Conservation (phyloP, 768 basidiomycete species). For the Lactarius tabidus region DNA sequence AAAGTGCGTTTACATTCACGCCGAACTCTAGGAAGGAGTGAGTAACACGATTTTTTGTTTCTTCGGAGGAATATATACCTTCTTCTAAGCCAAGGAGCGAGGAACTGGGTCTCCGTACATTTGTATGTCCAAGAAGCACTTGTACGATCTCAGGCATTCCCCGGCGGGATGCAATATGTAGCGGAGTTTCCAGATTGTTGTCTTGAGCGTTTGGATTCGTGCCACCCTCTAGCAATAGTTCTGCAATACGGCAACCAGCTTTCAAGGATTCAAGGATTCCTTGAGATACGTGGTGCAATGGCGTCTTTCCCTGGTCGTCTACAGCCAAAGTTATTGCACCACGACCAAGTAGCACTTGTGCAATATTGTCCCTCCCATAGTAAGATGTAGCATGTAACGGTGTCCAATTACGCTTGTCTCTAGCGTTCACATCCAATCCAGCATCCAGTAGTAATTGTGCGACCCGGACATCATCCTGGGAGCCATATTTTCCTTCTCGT, state of each 20-base stretch:
- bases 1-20: neutral
- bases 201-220: too few relatives aligned
- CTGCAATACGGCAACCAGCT: neutral
- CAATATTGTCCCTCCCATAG: too few relatives aligned
- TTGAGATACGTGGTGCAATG: neutral
- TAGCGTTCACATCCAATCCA: neutral
- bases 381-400: too few relatives aligned
- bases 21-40: neutral
- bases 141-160: neutral
- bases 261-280: neutral
- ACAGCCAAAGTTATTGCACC: neutral
- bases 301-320: rapidly evolving
- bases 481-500: neutral
- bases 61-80: neutral
- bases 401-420: too few relatives aligned
- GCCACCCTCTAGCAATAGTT: too few relatives aligned
- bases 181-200: too few relatives aligned
- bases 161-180: neutral
- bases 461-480: neutral
- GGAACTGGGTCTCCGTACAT: neutral
- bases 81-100: neutral
- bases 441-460: neutral
- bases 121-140: neutral
- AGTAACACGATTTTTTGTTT: neutral
- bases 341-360: neutral